phyloP scores from a whole-genome alignment of 306 rosid genomes.

The Trifolium subterraneum region DNA sequence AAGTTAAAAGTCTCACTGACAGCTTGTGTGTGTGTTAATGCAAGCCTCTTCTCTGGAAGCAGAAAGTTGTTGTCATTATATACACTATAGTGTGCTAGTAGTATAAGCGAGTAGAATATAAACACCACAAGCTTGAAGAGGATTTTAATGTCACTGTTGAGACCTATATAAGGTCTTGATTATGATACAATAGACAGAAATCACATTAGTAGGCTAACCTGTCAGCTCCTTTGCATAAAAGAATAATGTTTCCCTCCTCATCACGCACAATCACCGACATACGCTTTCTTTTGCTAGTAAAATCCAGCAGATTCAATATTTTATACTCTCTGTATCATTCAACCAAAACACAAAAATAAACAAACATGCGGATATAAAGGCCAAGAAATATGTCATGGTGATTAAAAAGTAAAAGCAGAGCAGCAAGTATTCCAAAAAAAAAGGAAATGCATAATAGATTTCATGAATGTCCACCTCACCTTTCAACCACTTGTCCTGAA shows the following conservation, averaged over 20 bases:
- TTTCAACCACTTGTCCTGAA: constrained; percentile 66
- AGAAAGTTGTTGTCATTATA: constrained; percentile 11
- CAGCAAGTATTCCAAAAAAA: constrained; percentile 26
- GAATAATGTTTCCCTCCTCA: constrained; percentile 74
- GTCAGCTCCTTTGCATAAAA: constrained; percentile 98
- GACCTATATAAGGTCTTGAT: constrained; percentile 29
- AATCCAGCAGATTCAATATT: constrained; percentile 77
- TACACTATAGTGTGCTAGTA: constrained; percentile 6
- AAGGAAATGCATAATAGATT: constrained; percentile 28
- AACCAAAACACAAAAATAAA: constrained; percentile 34
- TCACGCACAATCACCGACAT: constrained; percentile 90
- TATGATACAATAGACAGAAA: constrained; percentile 35
- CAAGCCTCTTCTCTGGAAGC: constrained; percentile 25
- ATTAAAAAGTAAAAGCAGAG: constrained; percentile 29
- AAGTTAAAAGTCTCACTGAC: constrained; percentile 3
- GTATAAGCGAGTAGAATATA: constrained; percentile 20
- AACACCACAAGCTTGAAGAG: constrained; percentile 26
- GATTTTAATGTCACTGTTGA: constrained; percentile 27
- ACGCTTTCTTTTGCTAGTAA: constrained; percentile 96
- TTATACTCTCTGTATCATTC: constrained; percentile 82
- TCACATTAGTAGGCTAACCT: constrained; percentile 65
- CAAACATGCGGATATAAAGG: constrained; percentile 6
- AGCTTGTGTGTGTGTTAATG: constrained; percentile 10
- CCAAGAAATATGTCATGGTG: constrained; percentile 39
- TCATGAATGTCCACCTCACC: constrained; percentile 54